Evolutionary conservation across 495 filamentous ascomycete genomes (phyloP).

Genomic region (Cercophora sp.): DNA sequence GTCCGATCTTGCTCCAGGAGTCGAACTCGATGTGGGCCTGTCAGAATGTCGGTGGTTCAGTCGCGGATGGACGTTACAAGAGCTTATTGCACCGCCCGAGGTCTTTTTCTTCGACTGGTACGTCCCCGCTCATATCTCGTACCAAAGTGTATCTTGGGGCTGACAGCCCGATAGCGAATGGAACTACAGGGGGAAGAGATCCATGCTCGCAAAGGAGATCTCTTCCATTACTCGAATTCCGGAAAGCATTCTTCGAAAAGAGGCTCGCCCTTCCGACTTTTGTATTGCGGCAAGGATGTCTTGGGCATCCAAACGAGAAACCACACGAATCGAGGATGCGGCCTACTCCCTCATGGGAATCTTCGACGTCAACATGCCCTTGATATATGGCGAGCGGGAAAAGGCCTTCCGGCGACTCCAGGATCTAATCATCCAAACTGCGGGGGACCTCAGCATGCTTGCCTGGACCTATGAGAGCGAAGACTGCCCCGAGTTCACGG

Average conservation of each 20-base stretch:
- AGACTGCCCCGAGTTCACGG: not conserved
- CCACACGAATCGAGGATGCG: slow-evolving; percentile 13
- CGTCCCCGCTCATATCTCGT: too few species aligned
- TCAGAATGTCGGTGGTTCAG: not conserved
- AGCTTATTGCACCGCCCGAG: not conserved
- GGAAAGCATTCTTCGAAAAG: not conserved
- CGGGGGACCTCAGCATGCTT: slow-evolving; percentile 27
- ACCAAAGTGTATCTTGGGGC: too few species aligned
- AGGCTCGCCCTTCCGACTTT: not conserved
- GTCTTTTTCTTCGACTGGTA: not conserved
- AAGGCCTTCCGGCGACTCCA: slow-evolving; percentile 23
- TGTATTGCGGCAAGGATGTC: slow-evolving; percentile 13
- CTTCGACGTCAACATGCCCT: slow-evolving; percentile 25
- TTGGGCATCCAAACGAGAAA: slow-evolving; percentile 14
- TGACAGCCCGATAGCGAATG: too few species aligned
- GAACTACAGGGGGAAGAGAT: not conserved
- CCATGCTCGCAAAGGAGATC: not conserved
- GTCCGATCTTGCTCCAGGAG: not conserved
- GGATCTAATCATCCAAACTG: slow-evolving; percentile 18
- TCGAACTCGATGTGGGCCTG: not conserved
- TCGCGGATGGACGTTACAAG: not conserved
- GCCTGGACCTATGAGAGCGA: slow-evolving; percentile 15
- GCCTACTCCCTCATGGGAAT: slow-evolving; percentile 21
- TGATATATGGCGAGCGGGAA: slow-evolving; percentile 20
- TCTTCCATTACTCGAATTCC: not conserved